Evolutionary conservation across 2,329 filamentous ascomycete species (phyloP).

Genomic region (Tolypocladium tropicale): DNA sequence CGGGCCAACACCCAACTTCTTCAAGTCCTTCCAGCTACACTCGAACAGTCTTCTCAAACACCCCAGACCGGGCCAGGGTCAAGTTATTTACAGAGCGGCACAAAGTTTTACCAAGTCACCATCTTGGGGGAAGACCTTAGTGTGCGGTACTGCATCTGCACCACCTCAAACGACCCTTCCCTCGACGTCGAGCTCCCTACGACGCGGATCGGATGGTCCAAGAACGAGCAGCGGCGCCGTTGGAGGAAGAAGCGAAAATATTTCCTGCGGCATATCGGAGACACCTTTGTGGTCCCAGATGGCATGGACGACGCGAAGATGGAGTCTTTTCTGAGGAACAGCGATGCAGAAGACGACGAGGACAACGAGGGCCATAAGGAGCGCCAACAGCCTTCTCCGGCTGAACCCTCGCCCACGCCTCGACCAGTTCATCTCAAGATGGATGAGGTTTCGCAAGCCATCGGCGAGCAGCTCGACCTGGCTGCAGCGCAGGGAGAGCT

Average conservation of each 20-base stretch:
- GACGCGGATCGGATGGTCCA: constrained; percentile 14
- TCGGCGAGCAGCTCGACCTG: constrained; percentile 10
- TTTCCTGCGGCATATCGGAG: constrained; percentile 17
- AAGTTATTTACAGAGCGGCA: constrained; percentile 19
- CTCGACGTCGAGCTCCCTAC: constrained; percentile 17
- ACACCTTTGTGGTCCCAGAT: constrained; percentile 27
- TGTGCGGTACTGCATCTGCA: constrained; percentile 28
- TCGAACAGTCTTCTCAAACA: constrained; percentile 6
- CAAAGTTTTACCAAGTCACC: constrained; percentile 37
- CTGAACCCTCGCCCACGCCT: background rate
- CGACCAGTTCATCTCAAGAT: constrained; percentile 14
- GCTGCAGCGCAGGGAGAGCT: constrained; percentile 6
- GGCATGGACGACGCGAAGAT: constrained; percentile 17
- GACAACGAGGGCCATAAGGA: no score
- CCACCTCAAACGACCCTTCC: constrained; percentile 12
- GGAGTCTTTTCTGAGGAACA: constrained; percentile 6
- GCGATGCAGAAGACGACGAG: background rate
- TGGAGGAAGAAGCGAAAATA: constrained; percentile 18
- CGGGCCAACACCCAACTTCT: constrained; percentile 13
- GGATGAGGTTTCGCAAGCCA: constrained; percentile 9
- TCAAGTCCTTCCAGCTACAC: constrained; percentile 15
- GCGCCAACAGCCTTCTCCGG: background rate
- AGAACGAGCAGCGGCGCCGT: constrained; percentile 11
- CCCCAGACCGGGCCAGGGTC: constrained; percentile 13
- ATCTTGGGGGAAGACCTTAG: constrained; percentile 31